These are phyloP conservation scores for Aspergillus flavus DNA, from an alignment of 2,329 filamentous ascomycete species.

Conservation along the genomic window DNA sequence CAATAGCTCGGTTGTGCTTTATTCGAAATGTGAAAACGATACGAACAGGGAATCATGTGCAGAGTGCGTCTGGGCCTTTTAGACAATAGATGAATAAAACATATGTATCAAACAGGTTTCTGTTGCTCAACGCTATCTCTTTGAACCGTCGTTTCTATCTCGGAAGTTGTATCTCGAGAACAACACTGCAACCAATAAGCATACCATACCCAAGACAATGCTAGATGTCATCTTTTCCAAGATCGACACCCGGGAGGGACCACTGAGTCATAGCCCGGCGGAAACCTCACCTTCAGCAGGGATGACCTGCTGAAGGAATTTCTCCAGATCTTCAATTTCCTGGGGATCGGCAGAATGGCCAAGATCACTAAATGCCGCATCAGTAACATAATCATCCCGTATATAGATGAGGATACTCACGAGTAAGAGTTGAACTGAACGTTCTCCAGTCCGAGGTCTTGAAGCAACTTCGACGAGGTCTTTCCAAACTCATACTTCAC, in stretches of 20 bases:
- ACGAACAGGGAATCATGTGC: background rate
- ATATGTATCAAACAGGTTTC: background rate
- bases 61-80: background rate
- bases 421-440: slow-evolving; percentile 76
- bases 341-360: slow-evolving; percentile 73
- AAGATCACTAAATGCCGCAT: slow-evolving; percentile 57
- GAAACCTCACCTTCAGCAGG: slow-evolving; percentile 47
- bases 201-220: slow-evolving; percentile 26
- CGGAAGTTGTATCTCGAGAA: slow-evolving; percentile 20
- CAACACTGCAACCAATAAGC: slow-evolving; percentile 27
- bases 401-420: slow-evolving; percentile 51
- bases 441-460: slow-evolving; percentile 66
- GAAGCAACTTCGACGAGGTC: slow-evolving; percentile 67
- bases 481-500: slow-evolving; percentile 71
- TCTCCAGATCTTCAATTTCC: slow-evolving; percentile 82
- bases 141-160: slow-evolving; percentile 8
- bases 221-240: slow-evolving; percentile 15
- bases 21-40: background rate
- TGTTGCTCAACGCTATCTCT: slow-evolving; percentile 12
- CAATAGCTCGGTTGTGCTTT: background rate
- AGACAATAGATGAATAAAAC: background rate
- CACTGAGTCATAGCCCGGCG: slow-evolving; percentile 40
- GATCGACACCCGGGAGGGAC: slow-evolving; percentile 1
- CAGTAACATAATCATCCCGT: slow-evolving; percentile 11
- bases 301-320: slow-evolving; percentile 58